phyloP scores from a whole-genome alignment of 768 basidiomycete species.

The Xerocomellus chrysenteron region DNA sequence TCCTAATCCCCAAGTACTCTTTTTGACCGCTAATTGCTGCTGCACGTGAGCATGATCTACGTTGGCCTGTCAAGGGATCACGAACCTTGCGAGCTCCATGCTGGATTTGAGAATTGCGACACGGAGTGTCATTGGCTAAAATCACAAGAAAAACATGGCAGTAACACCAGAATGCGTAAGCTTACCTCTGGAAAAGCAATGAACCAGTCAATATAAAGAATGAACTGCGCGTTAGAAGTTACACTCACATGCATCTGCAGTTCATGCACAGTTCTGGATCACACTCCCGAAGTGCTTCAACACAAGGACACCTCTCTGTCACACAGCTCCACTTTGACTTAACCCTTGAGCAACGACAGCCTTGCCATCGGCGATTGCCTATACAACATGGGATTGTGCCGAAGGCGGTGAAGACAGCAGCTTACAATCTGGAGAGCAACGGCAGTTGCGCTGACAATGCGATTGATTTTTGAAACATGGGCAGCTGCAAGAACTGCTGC shows the following conservation, averaged over 20 bases:
- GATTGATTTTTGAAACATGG: slow-evolving; percentile 48
- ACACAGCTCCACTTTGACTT: slow-evolving; percentile 33
- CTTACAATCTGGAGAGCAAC: slow-evolving; percentile 52
- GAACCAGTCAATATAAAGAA: background rate
- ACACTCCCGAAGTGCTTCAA: slow-evolving; percentile 53
- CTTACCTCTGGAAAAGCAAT: slow-evolving; percentile 25
- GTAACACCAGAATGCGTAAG: background rate
- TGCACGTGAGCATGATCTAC: slow-evolving; percentile 5
- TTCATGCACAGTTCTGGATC: slow-evolving; percentile 61
- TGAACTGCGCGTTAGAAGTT: background rate
- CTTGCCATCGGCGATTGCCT: slow-evolving; percentile 57
- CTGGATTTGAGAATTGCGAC: slow-evolving; percentile 53
- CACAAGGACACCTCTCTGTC: slow-evolving; percentile 54
- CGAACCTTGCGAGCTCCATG: slow-evolving; percentile 44
- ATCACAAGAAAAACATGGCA: background rate
- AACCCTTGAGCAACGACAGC: slow-evolving; percentile 49
- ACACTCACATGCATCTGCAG: slow-evolving; percentile 49
- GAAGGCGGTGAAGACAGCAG: background rate
- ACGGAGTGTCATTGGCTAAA: slow-evolving; percentile 34
- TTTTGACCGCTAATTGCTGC: slow-evolving; percentile 44
- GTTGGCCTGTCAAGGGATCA: background rate
- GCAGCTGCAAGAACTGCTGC: slow-evolving; percentile 43
- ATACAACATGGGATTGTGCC: background rate
- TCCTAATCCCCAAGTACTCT: slow-evolving; percentile 53
- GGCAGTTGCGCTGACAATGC: slow-evolving; percentile 57